A percentile compares a stretch with the other conserved stretches of the same genome.
phyloP scores from a whole-genome alignment of 2,329 filamentous ascomycete species.

The Ophiosphaerella narmari region DNA sequence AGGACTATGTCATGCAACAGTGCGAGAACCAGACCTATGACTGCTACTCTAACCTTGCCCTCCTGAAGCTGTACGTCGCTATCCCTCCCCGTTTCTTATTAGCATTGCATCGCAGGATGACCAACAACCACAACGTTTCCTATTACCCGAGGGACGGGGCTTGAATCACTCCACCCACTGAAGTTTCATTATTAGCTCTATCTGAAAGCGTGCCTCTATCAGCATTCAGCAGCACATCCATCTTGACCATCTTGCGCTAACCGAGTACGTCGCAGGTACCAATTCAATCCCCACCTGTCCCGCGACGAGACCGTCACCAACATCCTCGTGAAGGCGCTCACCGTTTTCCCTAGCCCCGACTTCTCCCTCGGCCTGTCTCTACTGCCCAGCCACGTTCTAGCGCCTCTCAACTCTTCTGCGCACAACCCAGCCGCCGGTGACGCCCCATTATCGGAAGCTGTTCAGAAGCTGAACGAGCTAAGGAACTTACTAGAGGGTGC shows the following conservation, averaged over 20 bases:
- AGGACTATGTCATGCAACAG: conserved; percentile 92
- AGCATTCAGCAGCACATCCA: conserved; percentile 1
- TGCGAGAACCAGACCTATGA: conserved; percentile 95
- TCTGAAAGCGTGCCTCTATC: conserved; percentile 60
- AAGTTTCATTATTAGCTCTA: conserved; percentile 76
- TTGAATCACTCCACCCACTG: conserved; percentile 65
- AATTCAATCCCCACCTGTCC: conserved; percentile 98
- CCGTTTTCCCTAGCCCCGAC: conserved; percentile 93
- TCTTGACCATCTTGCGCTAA: conserved; percentile 13
- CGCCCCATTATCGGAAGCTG: conserved; percentile 77
- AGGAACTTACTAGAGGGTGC: conserved; percentile 87
- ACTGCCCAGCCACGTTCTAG: conserved; percentile 81
- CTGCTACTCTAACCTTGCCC: conserved; percentile 92
- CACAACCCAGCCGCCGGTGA: conserved; percentile 64
- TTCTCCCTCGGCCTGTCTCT: conserved; percentile 94
- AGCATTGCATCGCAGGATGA: conserved; percentile 66
- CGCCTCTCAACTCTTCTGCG: conserved; percentile 57
- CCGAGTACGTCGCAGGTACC: conserved; percentile 69
- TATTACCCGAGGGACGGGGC: conserved; percentile 85
- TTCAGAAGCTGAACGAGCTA: conserved; percentile 82
- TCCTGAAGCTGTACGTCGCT: conserved; percentile 89
- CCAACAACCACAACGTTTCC: conserved; percentile 82
- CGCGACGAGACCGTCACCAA: conserved; percentile 98
- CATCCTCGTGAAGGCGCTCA: conserved; percentile 96
- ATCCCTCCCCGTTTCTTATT: conserved; percentile 10